Conservation (phyloP, 805 yeast species). For the Kluyveromyces starmeri region DNA sequence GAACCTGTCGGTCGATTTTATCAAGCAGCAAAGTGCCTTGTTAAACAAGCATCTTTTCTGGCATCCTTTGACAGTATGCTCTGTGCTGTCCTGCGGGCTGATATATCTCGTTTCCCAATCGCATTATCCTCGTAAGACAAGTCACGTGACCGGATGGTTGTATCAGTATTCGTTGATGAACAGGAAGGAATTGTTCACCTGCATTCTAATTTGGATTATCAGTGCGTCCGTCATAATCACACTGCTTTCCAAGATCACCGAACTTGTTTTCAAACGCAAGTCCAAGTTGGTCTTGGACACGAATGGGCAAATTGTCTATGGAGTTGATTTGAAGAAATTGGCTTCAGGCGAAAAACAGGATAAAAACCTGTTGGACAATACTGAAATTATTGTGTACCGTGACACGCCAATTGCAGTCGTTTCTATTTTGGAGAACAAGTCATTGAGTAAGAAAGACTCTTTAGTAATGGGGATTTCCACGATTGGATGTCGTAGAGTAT, state of each 20-base stretch:
- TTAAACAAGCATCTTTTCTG: constrained; percentile 39
- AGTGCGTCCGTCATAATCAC: constrained; percentile 34
- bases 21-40: constrained; percentile 36
- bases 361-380: constrained; percentile 34
- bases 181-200: constrained; percentile 24
- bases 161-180: constrained; percentile 21
- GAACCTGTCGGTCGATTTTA: constrained; percentile 55
- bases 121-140: constrained; percentile 17
- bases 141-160: constrained; percentile 13
- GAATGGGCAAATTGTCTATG: constrained; percentile 36
- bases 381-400: constrained; percentile 53
- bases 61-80: constrained; percentile 35
- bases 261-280: constrained; percentile 35
- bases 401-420: constrained; percentile 63
- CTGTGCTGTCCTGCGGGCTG: constrained; percentile 14
- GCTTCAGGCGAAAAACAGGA: constrained; percentile 27
- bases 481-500: constrained; percentile 59
- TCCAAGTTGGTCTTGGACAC: constrained; percentile 31
- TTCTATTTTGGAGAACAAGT: constrained; percentile 36
- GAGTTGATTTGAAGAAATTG: constrained; percentile 42
- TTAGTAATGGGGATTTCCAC: constrained; percentile 47
- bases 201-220: constrained; percentile 34
- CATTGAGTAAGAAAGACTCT: constrained; percentile 33
- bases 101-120: constrained; percentile 17
- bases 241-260: constrained; percentile 35